Conservation (phyloP, 2,329 filamentous ascomycete species). For the Penicillium paneum region DNA sequence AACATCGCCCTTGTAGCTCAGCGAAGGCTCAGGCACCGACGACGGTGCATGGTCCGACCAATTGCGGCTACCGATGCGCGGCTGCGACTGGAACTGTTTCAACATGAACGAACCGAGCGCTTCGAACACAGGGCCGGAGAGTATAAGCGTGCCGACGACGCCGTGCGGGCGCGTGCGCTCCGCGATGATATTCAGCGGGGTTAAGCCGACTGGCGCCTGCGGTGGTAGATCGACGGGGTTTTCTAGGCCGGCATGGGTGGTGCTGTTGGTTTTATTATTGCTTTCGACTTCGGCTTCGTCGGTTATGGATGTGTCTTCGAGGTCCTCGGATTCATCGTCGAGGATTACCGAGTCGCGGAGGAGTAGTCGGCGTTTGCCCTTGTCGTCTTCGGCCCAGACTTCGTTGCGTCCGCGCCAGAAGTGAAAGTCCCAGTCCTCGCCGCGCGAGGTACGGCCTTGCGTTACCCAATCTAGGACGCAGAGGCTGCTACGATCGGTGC, state of each 20-base stretch:
- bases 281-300: conserved; percentile 32
- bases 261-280: conserved; percentile 26
- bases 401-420: conserved; percentile 84
- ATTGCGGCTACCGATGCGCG: conserved; percentile 77
- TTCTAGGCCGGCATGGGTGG: conserved; percentile 1
- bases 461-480: conserved; percentile 94
- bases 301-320: background rate
- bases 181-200: conserved; percentile 30
- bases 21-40: conserved; percentile 19
- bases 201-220: conserved; percentile 16
- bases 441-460: conserved; percentile 76
- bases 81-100: conserved; percentile 70
- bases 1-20: conserved; percentile 52
- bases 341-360: conserved; percentile 83
- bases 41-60: conserved; percentile 50
- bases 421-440: conserved; percentile 82
- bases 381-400: conserved; percentile 49
- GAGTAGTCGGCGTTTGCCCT: conserved; percentile 58
- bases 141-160: conserved; percentile 79
- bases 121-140: conserved; percentile 69
- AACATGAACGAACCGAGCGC: conserved; percentile 71
- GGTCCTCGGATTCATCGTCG: conserved; percentile 48
- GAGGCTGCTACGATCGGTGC: conserved; percentile 52
- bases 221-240: conserved; percentile 14
- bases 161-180: conserved; percentile 70